phyloP scores from a whole-genome alignment of 345 rosid genomes.

The Bretschneidera sinensis region DNA sequence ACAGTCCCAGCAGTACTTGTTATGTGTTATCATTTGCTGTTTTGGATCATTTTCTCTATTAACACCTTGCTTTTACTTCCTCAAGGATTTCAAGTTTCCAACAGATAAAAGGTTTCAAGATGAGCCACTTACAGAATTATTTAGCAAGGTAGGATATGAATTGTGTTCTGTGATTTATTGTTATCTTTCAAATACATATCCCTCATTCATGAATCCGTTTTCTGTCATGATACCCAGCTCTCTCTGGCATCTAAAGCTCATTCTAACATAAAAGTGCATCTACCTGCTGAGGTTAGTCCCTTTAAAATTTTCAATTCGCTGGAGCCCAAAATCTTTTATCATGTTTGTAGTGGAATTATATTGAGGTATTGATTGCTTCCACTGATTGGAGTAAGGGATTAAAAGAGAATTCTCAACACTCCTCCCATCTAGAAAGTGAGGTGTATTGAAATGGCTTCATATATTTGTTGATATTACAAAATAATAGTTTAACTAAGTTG shows the following conservation, averaged over 20 bases:
- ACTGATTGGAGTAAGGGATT: slow-evolving; percentile 25
- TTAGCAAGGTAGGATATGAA: slow-evolving; percentile 30
- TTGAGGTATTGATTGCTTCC: slow-evolving; percentile 6
- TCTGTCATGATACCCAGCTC: slow-evolving; percentile 34
- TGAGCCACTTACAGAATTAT: slow-evolving; percentile 30
- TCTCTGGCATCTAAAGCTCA: slow-evolving; percentile 32
- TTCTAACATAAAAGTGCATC: slow-evolving; percentile 16
- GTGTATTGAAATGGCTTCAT: slow-evolving; percentile 14
- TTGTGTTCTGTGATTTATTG: background rate
- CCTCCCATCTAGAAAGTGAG: slow-evolving; percentile 22
- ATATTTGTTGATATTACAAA: too few species aligned
- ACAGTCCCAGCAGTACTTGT: slow-evolving; percentile 2
- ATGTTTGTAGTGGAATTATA: background rate
- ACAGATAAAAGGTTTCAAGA: slow-evolving; percentile 13
- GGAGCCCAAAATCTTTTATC: background rate
- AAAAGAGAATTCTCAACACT: slow-evolving; percentile 35
- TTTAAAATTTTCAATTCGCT: background rate
- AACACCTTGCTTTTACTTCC: slow-evolving; percentile 10
- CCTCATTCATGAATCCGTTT: background rate
- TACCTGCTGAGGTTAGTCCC: slow-evolving; percentile 27
- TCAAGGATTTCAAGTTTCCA: slow-evolving; percentile 27
- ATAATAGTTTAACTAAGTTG: background rate
- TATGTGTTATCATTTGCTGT: slow-evolving; percentile 4
- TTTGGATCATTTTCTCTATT: slow-evolving; percentile 1
- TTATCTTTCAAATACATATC: background rate